These are phyloP conservation scores for Monosporozyma unispora DNA, from an alignment of 805 yeast genomes.

Conservation along the genomic window DNA sequence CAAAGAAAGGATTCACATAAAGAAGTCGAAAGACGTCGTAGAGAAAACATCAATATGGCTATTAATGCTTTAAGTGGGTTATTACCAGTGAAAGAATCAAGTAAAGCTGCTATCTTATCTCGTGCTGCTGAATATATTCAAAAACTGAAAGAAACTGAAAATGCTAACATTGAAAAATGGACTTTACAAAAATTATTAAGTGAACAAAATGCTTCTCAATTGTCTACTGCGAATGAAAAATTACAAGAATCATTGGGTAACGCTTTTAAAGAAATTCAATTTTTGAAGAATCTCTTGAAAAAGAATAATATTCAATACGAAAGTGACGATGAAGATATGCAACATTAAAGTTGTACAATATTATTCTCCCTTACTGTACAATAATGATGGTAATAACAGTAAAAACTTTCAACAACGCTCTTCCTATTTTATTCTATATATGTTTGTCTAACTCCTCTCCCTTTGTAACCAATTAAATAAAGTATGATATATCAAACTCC, in stretches of 20 bases:
- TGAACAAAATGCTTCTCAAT: conserved; percentile 84
- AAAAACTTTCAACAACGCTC: neutral
- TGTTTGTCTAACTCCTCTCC: neutral
- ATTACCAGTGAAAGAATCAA: conserved; percentile 68
- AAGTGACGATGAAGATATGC: neutral
- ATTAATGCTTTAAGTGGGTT: conserved; percentile 69
- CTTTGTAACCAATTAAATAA: neutral
- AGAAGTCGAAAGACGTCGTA: conserved; percentile 88
- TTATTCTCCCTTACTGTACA: neutral
- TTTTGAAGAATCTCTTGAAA: conserved; percentile 49
- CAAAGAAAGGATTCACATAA: conserved; percentile 85
- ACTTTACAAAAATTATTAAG: conserved; percentile 85
- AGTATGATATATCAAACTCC: too few species aligned
- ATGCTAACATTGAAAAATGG: conserved; percentile 86
- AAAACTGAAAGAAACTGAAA: conserved; percentile 82
- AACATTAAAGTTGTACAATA: neutral
- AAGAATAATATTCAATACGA: conserved; percentile 8
- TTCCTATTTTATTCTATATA: neutral
- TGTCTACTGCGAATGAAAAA: conserved; percentile 77
- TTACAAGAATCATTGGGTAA: conserved; percentile 80
- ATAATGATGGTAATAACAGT: too few species aligned
- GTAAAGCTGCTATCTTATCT: conserved; percentile 82
- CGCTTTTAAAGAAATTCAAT: conserved; percentile 87
- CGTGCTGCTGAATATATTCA: conserved; percentile 87
- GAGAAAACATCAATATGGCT: conserved; percentile 84